Evolutionary conservation across 331 rosid species (phyloP), one percentile per base, ranked within the genome.

Genomic region (Rosa hybrid): DNA sequence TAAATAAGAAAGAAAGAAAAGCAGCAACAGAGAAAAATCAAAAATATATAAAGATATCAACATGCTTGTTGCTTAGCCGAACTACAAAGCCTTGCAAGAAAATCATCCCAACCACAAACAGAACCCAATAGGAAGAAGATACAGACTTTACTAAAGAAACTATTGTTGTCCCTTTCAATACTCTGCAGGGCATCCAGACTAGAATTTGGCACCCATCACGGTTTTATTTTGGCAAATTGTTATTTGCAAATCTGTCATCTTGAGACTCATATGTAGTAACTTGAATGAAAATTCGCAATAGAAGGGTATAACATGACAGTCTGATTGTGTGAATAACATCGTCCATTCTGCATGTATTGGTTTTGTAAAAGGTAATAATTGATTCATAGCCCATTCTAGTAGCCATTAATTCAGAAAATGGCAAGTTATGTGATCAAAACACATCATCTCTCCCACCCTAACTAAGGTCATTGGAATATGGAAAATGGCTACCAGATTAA

Each of bases 401-500:
- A 14, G 56, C 56, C 20, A 50, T 4, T 14, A 5, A 50, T 50
- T 50, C 4, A 50, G 16, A 18, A 50, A 50, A 16, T 50, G 56
- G 56, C 18, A 50, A 14, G 20, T 14, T 12, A 7, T 44, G 48
- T 44, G 48, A 44, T 44, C 48, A 45, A 45, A 45, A 45, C 49
- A 20, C 4, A 54, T 54, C n/a, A 18, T 56, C 9, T 20, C 62
- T 56, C 23, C 62, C 62, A 56, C 62, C 62, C 7, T 6, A 54
- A 18, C 7, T 10, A 60, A 23, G 16, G 34, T 59, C 23, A 16
- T 54, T 64, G 70, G 45, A 64, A 64, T 8, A 60, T 75, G 67
- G 12, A 10, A 34, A 11, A 18, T 42, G 72, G 84, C 69, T 3
- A 77, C 76, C 27, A 77, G 80, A 81, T 68, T 9, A 70, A 74